phyloP scores from a whole-genome alignment of 169 alveolate species.

The Cryptosporidium ubiquitum region DNA sequence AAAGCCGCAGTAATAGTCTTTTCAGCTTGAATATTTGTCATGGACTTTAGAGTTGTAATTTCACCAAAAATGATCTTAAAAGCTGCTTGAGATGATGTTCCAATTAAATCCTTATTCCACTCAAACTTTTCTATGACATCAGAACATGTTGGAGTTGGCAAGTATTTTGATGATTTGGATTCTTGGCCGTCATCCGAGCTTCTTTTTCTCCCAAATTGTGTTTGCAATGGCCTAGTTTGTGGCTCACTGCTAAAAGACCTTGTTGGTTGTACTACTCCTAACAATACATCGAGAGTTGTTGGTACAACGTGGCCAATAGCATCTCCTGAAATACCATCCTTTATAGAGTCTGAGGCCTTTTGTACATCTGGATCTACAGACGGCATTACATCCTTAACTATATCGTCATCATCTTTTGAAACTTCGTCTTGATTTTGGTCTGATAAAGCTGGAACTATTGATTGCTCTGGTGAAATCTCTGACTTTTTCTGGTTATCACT shows the following conservation, averaged over 20 bases:
- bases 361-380: background rate
- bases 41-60: conserved; percentile 31
- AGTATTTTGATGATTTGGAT: conserved; percentile 1
- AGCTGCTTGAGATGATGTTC: conserved; percentile 69
- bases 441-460: conserved; percentile 32
- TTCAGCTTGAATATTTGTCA: conserved; percentile 71
- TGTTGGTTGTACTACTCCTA: conserved; percentile 63
- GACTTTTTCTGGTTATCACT: background rate
- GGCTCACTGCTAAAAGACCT: conserved; percentile 29
- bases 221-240: conserved; percentile 15
- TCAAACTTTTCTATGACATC: conserved; percentile 54
- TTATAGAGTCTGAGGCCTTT: conserved; percentile 58
- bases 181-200: conserved; percentile 3
- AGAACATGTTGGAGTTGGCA: conserved; percentile 64
- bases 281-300: conserved; percentile 34
- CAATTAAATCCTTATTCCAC: conserved; percentile 51
- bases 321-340: conserved; percentile 20
- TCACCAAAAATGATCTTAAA: conserved; percentile 60
- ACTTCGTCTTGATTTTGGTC: background rate
- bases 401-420: conserved; percentile 4
- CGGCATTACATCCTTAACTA: background rate
- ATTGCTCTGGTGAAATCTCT: conserved; percentile 1
- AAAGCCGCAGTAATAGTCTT: conserved; percentile 56
- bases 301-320: conserved; percentile 44
- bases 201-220: conserved; percentile 63